Base-by-base conservation (phyloP, 202 grass and related monocot genomes). In the Eragrostis tef region DNA sequence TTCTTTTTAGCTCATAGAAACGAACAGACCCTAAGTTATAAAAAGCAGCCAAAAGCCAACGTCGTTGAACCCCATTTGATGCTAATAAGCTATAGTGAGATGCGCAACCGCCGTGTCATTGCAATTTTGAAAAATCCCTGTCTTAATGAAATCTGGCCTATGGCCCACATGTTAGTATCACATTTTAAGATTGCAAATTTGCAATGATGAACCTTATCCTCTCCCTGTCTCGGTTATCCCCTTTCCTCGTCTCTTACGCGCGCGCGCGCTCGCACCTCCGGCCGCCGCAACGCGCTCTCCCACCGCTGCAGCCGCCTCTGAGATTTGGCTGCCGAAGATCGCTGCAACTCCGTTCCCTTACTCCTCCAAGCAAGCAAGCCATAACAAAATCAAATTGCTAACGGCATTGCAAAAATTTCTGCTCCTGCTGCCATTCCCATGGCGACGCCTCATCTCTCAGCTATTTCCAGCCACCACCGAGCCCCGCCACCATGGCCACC, bases 401-500 rank as follows among this genome's bases (percentile, higher is more conserved):
- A 11, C 26, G 21, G 14, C 63, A 16, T 57, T 69, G 49, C 51
- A 20, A 47, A 31, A 9, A n/a, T n/a, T n/a, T 20, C 25, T 44
- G 13, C 41, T 7, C 65, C 24, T 47, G 46, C 62, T 5, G 1
- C 62, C 3, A 4, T 11, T 50, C 4, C 76, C 61, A 79, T 79
- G 76, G 11, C 73, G 66, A 60, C 59, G 16, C 73, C 83, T 19
- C 21, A 73, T 14, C 48, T 81, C 42, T 19, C 59, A 66, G 46
- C 83, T 72, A 31, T 89, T 52, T 66, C 83, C 66, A 60, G 41
- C n/a, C 58, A 78, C 49, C 83, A 73, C 83, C 72, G 78, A 4
- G 65, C 78, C 29, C 65, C 78, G 1, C 58, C 58, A 19, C 87
- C 87, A 52, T 89, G 87, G 83, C 78, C 78, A 3, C 59, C 87